Evolutionary conservation across 2,329 filamentous ascomycete genomes (phyloP).

Genomic region (Fusarium algeriense): DNA sequence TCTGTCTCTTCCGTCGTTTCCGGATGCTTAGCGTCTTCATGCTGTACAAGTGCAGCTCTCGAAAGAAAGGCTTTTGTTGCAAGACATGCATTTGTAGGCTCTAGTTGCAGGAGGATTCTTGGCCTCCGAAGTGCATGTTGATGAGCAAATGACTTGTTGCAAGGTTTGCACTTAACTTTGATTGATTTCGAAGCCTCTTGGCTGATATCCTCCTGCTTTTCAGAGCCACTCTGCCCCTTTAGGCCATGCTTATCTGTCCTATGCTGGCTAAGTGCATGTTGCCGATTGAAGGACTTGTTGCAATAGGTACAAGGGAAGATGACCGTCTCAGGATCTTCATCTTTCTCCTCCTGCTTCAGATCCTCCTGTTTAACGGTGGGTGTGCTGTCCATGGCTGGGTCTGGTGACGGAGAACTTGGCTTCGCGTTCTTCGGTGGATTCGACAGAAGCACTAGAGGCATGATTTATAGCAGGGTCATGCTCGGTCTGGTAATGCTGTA

Average conservation of each 20-base stretch:
- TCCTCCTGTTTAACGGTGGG: no score
- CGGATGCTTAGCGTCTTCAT: not conserved
- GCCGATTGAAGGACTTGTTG: not conserved
- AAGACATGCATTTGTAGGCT: not conserved
- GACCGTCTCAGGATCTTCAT: no score
- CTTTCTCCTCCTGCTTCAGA: no score
- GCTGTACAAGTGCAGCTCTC: no score
- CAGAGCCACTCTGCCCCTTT: no score
- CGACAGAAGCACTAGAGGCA: not conserved
- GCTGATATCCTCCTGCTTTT: no score
- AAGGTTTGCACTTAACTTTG: not conserved
- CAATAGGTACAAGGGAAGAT: not conserved
- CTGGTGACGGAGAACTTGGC: no score
- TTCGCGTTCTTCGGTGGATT: not conserved
- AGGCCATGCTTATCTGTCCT: not conserved
- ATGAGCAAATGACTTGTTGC: not conserved
- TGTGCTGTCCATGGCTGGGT: no score
- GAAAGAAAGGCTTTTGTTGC: not conserved
- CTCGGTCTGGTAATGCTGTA: not conserved
- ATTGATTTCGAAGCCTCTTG: no score
- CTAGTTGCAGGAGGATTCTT: no score
- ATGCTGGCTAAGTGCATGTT: not conserved
- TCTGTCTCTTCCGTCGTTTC: not conserved
- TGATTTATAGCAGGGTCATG: not conserved
- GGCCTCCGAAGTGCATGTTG: fast-evolving